Percentiles rank a stretch among this genome's conserved stretches.
phyloP scores from a whole-genome alignment of 176 grass and related monocot species.

The Bolboschoenus planiculmis region DNA sequence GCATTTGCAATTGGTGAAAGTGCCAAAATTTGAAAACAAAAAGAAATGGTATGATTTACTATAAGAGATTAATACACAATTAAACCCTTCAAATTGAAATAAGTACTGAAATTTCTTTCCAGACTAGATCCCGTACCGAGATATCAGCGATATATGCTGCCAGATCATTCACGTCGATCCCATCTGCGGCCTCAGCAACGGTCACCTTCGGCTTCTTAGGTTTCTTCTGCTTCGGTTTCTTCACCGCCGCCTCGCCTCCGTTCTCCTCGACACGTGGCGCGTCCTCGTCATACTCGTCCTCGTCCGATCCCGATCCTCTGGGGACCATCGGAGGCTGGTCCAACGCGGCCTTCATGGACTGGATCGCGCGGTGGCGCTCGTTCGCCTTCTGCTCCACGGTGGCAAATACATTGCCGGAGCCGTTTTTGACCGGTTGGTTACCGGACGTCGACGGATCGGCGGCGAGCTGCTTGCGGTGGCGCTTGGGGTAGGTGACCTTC shows the following conservation, averaged over 20 bases:
- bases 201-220: conserved; percentile 81
- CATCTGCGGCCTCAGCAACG: conserved; percentile 57
- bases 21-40: neutral
- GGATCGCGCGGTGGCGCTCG: conserved; percentile 74
- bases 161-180: conserved; percentile 67
- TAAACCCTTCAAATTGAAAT: neutral
- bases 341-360: conserved; percentile 40
- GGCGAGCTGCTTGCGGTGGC: conserved; percentile 53
- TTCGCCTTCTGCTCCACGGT: conserved; percentile 68
- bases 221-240: conserved; percentile 81
- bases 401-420: conserved; percentile 47
- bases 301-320: conserved; percentile 34
- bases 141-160: conserved; percentile 62
- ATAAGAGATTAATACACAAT: neutral
- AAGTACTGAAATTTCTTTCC: neutral
- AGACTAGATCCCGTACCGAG: conserved; percentile 41
- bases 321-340: conserved; percentile 23
- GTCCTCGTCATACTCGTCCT: conserved; percentile 42
- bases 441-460: conserved; percentile 8
- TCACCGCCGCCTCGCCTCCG: conserved; percentile 18
- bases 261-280: conserved; percentile 30
- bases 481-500: conserved; percentile 86
- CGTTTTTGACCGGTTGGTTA: conserved; percentile 28
- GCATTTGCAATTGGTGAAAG: neutral
- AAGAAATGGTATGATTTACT: neutral